phyloP scores from a whole-genome alignment of 441 rosid species.

The Gossypium gossypioides region DNA sequence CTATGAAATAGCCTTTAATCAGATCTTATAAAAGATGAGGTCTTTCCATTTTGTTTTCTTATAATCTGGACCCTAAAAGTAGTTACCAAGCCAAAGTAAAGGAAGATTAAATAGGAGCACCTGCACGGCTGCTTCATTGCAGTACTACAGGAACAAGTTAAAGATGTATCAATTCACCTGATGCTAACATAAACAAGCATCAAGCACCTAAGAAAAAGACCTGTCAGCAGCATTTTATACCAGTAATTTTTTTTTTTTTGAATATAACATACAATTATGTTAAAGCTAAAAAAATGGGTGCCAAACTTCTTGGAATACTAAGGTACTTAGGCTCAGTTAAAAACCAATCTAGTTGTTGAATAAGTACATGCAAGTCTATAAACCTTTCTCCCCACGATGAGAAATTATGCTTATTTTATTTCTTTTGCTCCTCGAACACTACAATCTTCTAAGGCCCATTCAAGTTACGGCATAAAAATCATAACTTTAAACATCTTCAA shows the following conservation, averaged over 20 bases:
- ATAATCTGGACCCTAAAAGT: not conserved
- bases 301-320: not conserved
- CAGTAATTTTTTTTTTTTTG: not conserved
- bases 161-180: slow-evolving; percentile 7
- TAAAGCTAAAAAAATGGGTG: not conserved
- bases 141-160: slow-evolving; percentile 1
- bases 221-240: not conserved
- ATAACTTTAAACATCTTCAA: not conserved
- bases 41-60: not conserved
- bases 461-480: not conserved
- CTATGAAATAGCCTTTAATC: not conserved
- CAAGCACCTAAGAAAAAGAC: slow-evolving; percentile 9
- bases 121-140: slow-evolving; percentile 1
- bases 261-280: no score
- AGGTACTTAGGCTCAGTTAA: not conserved
- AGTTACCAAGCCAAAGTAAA: not conserved
- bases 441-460: not conserved
- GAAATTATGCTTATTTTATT: not conserved
- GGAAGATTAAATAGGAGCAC: not conserved
- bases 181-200: slow-evolving; percentile 1
- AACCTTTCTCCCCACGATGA: not conserved
- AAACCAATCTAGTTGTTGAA: slow-evolving; percentile 1
- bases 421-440: not conserved
- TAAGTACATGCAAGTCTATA: not conserved
- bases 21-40: slow-evolving; percentile 9